phyloP scores from a whole-genome alignment of 306 rosid genomes.

The Medicago truncatula region DNA sequence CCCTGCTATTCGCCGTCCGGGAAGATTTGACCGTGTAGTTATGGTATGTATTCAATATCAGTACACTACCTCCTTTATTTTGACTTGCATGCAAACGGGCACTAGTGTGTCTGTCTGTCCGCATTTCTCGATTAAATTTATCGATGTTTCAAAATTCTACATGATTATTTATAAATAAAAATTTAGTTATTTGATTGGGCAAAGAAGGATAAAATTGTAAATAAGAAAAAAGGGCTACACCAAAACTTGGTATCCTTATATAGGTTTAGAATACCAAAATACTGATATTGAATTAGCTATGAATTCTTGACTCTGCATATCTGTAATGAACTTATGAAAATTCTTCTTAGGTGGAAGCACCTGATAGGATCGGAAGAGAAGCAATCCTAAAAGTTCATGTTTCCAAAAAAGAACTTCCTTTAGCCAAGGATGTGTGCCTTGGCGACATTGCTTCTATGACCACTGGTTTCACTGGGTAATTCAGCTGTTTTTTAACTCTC shows the following conservation, averaged over 20 bases:
- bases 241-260: background rate
- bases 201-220: background rate
- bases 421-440: constrained; percentile 72
- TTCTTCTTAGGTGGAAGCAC: constrained; percentile 79
- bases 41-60: constrained; percentile 63
- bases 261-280: constrained; percentile 19
- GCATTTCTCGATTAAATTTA: background rate
- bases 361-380: constrained; percentile 91
- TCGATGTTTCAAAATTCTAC: background rate
- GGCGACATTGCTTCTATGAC: constrained; percentile 91
- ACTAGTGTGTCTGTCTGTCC: background rate
- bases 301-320: constrained; percentile 29
- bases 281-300: constrained; percentile 5
- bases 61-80: constrained; percentile 33
- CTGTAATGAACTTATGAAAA: constrained; percentile 16
- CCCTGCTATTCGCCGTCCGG: constrained; percentile 99
- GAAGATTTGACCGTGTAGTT: constrained; percentile 97
- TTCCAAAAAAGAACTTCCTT: constrained; percentile 90
- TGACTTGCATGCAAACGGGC: background rate
- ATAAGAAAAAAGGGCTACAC: background rate
- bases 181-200: background rate
- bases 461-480: constrained; percentile 94
- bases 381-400: constrained; percentile 84
- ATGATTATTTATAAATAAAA: background rate
- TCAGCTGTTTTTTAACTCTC: background rate